Evolutionary conservation across 345 rosid genomes (phyloP).

Genomic region (Passiflora organensis): DNA sequence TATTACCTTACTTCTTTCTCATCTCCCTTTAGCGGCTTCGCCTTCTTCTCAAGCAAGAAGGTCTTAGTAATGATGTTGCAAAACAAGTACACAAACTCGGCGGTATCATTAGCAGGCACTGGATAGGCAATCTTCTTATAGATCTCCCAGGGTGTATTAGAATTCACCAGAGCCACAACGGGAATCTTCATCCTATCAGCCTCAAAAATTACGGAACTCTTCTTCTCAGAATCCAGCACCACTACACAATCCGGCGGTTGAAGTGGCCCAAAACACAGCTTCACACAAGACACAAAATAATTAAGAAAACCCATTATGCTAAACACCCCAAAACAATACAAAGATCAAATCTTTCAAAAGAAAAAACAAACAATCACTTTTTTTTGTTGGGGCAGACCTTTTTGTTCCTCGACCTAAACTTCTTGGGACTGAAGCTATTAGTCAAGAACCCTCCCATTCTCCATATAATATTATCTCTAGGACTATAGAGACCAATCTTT

Average conservation of each 20-base stretch:
- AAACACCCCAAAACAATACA: background rate
- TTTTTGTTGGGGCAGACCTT: too few relatives aligned
- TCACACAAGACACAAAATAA: background rate
- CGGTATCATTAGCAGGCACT: constrained; percentile 86
- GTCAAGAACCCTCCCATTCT: constrained; percentile 80
- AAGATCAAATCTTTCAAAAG: background rate
- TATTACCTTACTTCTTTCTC: constrained; percentile 15
- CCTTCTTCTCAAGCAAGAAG: constrained; percentile 63
- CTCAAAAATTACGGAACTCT: constrained; percentile 74
- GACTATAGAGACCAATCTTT: constrained; percentile 60
- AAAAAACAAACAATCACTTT: background rate
- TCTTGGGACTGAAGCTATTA: constrained; percentile 86
- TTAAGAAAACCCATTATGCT: background rate
- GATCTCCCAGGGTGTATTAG: constrained; percentile 73
- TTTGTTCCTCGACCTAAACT: constrained; percentile 80
- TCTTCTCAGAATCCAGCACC: constrained; percentile 80
- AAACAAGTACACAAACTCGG: constrained; percentile 86
- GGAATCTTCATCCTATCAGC: constrained; percentile 81
- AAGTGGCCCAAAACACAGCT: constrained; percentile 74
- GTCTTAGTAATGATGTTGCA: constrained; percentile 93
- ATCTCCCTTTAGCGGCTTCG: constrained; percentile 15
- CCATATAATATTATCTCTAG: constrained; percentile 60
- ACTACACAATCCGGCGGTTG: constrained; percentile 88
- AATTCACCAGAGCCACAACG: constrained; percentile 79
- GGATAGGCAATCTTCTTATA: constrained; percentile 80